Evolutionary conservation across 345 rosid species (phyloP).

Genomic region (Gossypium raimondii): DNA sequence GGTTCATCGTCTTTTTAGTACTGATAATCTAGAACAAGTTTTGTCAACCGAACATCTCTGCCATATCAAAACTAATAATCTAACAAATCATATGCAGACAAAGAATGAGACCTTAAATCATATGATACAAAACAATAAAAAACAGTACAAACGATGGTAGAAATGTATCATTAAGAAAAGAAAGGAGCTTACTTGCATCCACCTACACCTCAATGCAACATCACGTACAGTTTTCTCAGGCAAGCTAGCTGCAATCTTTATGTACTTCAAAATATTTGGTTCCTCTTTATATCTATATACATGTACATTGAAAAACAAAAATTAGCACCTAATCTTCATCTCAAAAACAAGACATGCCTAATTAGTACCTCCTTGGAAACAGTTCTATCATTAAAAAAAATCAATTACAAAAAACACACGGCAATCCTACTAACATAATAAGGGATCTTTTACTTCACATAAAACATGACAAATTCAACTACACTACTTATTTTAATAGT

Average conservation of each 20-base stretch:
- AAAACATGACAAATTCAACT: background rate
- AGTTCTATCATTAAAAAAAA: background rate
- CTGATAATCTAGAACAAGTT: background rate
- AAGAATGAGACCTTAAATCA: background rate
- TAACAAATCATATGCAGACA: background rate
- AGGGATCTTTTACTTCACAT: background rate
- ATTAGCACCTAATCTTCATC: background rate
- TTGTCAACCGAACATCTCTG: background rate
- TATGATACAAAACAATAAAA: background rate
- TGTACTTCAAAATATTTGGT: slow-evolving; percentile 76
- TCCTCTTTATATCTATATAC: slow-evolving; percentile 57
- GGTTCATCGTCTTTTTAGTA: background rate
- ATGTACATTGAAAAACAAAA: slow-evolving; percentile 1
- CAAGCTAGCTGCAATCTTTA: slow-evolving; percentile 74
- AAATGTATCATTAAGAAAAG: slow-evolving; percentile 17
- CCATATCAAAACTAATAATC: background rate
- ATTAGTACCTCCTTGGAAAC: background rate
- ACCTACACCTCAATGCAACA: slow-evolving; percentile 95
- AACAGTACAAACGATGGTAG: background rate
- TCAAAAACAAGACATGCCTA: slow-evolving; percentile 7
- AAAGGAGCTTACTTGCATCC: slow-evolving; percentile 72
- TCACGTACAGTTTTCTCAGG: slow-evolving; percentile 88
- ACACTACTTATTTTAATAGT: background rate
- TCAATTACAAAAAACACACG: background rate
- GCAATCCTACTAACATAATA: background rate